phyloP scores from a whole-genome alignment of 805 yeast species.

The Zygoascus tannicola region DNA sequence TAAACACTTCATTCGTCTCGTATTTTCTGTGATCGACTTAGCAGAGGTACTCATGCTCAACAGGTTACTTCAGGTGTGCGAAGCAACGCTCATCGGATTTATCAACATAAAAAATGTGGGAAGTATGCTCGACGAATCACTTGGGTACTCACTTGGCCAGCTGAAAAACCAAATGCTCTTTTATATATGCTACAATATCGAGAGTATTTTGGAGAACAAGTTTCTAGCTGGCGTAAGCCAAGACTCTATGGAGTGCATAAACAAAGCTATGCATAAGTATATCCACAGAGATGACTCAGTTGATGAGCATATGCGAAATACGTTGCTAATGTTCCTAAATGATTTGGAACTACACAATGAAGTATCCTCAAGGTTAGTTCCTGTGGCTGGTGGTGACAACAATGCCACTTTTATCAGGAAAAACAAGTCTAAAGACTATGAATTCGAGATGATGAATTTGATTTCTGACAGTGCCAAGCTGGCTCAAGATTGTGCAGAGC shows the following conservation, averaged over 20 bases:
- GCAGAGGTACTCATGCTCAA: conserved; percentile 56
- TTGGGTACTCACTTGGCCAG: conserved; percentile 41
- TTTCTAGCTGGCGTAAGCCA: conserved; percentile 1
- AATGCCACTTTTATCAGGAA: background rate
- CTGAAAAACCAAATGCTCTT: conserved; percentile 54
- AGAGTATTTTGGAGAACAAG: conserved; percentile 45
- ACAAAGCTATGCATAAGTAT: conserved; percentile 8
- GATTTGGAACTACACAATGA: background rate
- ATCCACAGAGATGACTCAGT: background rate
- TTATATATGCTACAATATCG: conserved; percentile 60
- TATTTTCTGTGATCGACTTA: conserved; percentile 50
- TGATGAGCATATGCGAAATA: background rate
- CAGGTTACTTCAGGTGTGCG: conserved; percentile 52
- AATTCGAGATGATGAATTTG: too few species aligned
- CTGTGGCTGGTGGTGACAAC: background rate
- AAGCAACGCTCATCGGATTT: conserved; percentile 37
- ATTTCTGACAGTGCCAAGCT: too few species aligned
- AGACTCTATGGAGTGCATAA: conserved; percentile 8
- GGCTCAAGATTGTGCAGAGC: too few species aligned
- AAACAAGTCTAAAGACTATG: background rate
- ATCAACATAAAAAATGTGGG: conserved; percentile 57
- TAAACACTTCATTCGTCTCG: conserved; percentile 41
- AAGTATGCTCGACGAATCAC: conserved; percentile 46
- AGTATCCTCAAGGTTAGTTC: background rate
- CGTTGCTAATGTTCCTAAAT: background rate